phyloP scores from a whole-genome alignment of 2,329 filamentous ascomycete genomes.

The Sordariomycetes sp. region DNA sequence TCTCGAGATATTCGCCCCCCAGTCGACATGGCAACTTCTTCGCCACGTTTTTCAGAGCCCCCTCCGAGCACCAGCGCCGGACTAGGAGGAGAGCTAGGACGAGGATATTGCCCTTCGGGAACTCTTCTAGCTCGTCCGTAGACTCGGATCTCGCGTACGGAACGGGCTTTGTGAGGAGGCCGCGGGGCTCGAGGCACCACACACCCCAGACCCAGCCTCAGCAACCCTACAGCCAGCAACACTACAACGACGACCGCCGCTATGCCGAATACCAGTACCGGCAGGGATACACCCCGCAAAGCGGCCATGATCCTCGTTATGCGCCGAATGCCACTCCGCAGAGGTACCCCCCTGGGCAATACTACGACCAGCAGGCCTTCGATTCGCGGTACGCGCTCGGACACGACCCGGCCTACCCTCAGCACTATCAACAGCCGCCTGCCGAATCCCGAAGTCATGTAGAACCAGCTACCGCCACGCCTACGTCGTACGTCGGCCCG shows the following conservation, averaged over 20 bases:
- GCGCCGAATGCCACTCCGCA: not conserved
- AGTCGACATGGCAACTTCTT: constrained; percentile 41
- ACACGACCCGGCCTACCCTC: not conserved
- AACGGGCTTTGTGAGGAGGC: constrained; percentile 37
- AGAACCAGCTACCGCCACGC: not conserved
- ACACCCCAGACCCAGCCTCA: not conserved
- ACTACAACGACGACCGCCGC: not conserved
- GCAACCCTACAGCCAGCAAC: not conserved
- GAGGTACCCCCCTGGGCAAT: not conserved
- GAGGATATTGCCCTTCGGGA: constrained; percentile 44
- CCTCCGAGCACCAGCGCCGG: constrained; percentile 30
- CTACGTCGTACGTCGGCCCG: constrained; percentile 6
- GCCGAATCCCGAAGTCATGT: not conserved
- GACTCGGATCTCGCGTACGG: constrained; percentile 59
- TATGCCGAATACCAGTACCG: not conserved
- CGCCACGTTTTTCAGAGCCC: constrained; percentile 47
- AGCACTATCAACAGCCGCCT: not conserved
- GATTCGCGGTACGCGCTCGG: constrained; percentile 1
- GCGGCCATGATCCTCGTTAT: not conserved
- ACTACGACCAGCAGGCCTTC: not conserved
- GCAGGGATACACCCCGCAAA: not conserved
- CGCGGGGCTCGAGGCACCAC: constrained; percentile 5
- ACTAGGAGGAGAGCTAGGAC: constrained; percentile 23
- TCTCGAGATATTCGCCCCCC: constrained; percentile 39
- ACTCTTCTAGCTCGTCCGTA: constrained; percentile 54